Conservation (phyloP, 805 yeast genomes). For the Helenozyma rhizophorensis region DNA sequence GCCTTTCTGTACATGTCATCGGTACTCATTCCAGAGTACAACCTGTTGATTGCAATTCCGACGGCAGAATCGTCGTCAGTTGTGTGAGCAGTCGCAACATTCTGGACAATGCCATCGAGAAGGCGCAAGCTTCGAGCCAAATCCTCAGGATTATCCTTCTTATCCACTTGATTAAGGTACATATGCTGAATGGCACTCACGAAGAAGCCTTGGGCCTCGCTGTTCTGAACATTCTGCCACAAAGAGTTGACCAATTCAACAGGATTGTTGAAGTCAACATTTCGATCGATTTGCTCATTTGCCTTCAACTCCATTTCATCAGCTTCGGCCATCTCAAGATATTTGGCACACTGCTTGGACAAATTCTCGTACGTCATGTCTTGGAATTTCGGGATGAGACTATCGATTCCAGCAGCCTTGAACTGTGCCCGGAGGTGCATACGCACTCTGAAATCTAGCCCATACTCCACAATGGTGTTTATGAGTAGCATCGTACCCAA, state of each 20-base stretch:
- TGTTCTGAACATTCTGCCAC: constrained; percentile 53
- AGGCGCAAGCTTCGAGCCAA: constrained; percentile 54
- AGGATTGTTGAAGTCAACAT: constrained; percentile 66
- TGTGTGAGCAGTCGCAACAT: constrained; percentile 50
- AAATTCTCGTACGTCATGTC: constrained; percentile 54
- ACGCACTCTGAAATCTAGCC: constrained; percentile 43
- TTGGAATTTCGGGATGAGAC: constrained; percentile 15
- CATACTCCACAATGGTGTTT: constrained; percentile 54
- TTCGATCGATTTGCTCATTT: constrained; percentile 30
- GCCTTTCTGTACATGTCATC: constrained; percentile 85
- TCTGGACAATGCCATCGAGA: constrained; percentile 61
- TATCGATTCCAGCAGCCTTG: constrained; percentile 21
- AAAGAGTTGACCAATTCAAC: constrained; percentile 59
- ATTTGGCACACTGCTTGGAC: constrained; percentile 62
- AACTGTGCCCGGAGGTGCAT: constrained; percentile 52
- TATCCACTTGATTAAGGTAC: constrained; percentile 51
- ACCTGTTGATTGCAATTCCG: constrained; percentile 69
- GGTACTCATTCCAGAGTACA: constrained; percentile 69
- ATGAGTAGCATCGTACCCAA: constrained; percentile 66
- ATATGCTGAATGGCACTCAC: constrained; percentile 64
- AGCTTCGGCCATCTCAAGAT: constrained; percentile 49
- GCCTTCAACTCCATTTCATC: constrained; percentile 47
- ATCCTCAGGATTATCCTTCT: constrained; percentile 39
- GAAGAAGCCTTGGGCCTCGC: constrained; percentile 56
- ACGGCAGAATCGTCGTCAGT: constrained; percentile 48